Evolutionary conservation across 2,329 filamentous ascomycete species (phyloP).

Genomic region (Cylindrodendrum hubeiense): DNA sequence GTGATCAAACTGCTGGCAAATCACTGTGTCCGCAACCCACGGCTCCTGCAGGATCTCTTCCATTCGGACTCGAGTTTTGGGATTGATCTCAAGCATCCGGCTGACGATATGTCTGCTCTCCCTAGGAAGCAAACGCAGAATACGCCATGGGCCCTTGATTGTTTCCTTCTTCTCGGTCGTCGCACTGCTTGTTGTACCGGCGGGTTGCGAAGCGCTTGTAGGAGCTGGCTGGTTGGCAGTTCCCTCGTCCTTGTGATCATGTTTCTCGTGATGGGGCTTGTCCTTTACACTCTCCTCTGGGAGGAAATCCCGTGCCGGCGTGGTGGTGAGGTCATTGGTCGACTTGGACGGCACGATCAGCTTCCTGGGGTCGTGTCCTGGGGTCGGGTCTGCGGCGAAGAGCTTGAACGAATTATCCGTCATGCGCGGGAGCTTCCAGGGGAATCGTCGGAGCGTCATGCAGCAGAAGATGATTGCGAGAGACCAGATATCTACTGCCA

Average conservation of each 20-base stretch:
- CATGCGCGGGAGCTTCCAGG: conserved; percentile 94
- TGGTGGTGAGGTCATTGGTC: conserved; percentile 57
- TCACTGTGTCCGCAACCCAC: conserved; percentile 88
- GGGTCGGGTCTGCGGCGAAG: conserved; percentile 87
- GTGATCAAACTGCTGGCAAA: conserved; percentile 81
- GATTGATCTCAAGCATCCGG: conserved; percentile 91
- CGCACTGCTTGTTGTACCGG: conserved; percentile 43
- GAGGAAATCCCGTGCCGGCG: conserved; percentile 54
- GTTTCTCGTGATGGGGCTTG: conserved; percentile 31
- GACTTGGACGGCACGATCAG: conserved; percentile 62
- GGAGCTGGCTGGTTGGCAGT: conserved; percentile 24
- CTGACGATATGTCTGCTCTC: conserved; percentile 92
- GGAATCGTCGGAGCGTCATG: conserved; percentile 95
- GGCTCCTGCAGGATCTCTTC: conserved; percentile 87
- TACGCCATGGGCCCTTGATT: conserved; percentile 92
- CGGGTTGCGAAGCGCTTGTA: conserved; percentile 29
- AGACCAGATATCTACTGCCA: conserved; percentile 97
- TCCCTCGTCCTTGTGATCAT: conserved; percentile 36
- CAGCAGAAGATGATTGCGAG: conserved; percentile 99
- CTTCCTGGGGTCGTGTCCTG: conserved; percentile 73
- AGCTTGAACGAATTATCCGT: conserved; percentile 96
- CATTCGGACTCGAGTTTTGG: conserved; percentile 85
- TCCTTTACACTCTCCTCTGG: conserved; percentile 49
- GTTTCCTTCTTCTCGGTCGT: conserved; percentile 74
- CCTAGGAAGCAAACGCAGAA: conserved; percentile 86